phyloP scores from a whole-genome alignment of 805 yeast species.

The Saturnispora gosingensis region DNA sequence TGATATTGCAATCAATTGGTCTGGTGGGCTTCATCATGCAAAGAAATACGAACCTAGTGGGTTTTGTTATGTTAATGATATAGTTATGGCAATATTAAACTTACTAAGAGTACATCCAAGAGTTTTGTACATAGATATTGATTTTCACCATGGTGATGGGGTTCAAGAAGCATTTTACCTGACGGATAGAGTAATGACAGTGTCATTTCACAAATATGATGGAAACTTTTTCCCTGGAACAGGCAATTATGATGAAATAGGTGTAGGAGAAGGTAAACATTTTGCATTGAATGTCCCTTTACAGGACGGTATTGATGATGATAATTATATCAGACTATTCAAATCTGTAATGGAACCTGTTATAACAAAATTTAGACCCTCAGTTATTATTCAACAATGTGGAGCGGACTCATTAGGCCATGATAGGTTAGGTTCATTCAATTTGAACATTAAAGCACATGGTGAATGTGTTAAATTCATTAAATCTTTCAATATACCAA shows the following conservation, averaged over 20 bases:
- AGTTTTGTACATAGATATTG: slow-evolving; percentile 88
- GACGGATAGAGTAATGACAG: slow-evolving; percentile 94
- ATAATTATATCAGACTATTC: slow-evolving; percentile 62
- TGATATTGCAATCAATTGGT: slow-evolving; percentile 93
- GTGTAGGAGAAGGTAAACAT: slow-evolving; percentile 82
- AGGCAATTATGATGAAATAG: slow-evolving; percentile 83
- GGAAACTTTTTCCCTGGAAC: slow-evolving; percentile 98
- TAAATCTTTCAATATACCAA: slow-evolving; percentile 82
- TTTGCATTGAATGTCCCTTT: slow-evolving; percentile 87
- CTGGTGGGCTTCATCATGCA: slow-evolving; percentile 96
- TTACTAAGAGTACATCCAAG: slow-evolving; percentile 83
- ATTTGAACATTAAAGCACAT: slow-evolving; percentile 83
- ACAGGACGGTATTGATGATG: slow-evolving; percentile 94
- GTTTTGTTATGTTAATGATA: slow-evolving; percentile 91
- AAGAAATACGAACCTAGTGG: slow-evolving; percentile 92
- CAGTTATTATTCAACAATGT: slow-evolving; percentile 90
- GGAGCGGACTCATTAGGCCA: slow-evolving; percentile 96
- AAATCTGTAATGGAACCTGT: slow-evolving; percentile 87
- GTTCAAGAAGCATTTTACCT: slow-evolving; percentile 95
- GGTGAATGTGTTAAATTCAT: slow-evolving; percentile 91
- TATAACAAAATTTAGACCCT: slow-evolving; percentile 84
- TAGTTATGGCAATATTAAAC: slow-evolving; percentile 80
- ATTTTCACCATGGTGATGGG: slow-evolving; percentile 96
- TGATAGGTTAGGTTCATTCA: slow-evolving; percentile 90
- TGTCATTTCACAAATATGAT: slow-evolving; percentile 84